A percentile compares a stretch with the other conserved stretches of the same genome.
phyloP scores from a whole-genome alignment of 345 rosid genomes.

The Combretum micranthum region DNA sequence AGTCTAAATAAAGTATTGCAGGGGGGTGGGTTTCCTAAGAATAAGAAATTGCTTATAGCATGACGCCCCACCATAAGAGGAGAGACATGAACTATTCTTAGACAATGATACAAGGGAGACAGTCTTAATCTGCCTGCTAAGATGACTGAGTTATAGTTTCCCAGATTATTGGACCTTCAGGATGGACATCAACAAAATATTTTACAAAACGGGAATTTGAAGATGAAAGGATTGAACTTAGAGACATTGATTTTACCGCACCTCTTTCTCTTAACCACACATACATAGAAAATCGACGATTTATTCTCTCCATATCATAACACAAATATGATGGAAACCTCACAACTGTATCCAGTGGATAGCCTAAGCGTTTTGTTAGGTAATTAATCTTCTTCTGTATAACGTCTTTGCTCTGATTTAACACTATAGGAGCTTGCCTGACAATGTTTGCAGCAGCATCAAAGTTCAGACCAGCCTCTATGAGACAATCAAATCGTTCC shows the following conservation, averaged over 20 bases:
- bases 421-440: constrained; percentile 59
- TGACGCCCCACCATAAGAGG: no score
- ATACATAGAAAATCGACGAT: constrained; percentile 53
- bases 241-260: constrained; percentile 42
- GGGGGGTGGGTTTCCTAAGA: no score
- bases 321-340: constrained; percentile 63
- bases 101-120: not conserved
- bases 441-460: constrained; percentile 38
- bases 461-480: constrained; percentile 59
- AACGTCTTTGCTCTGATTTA: constrained; percentile 62
- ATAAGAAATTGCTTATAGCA: no score
- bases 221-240: constrained; percentile 64
- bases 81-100: not conserved
- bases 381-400: constrained; percentile 60
- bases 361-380: constrained; percentile 43
- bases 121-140: constrained; percentile 17
- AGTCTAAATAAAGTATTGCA: no score
- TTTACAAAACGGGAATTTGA: constrained; percentile 63
- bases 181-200: constrained; percentile 64
- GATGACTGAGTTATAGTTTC: constrained; percentile 39
- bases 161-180: constrained; percentile 77
- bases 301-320: constrained; percentile 51
- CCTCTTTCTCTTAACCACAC: constrained; percentile 44
- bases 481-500: constrained; percentile 81
- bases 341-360: constrained; percentile 45